These are phyloP conservation scores for Plasmodium berghei DNA, from an alignment of 169 alveolate genomes.

Conservation along the genomic window DNA sequence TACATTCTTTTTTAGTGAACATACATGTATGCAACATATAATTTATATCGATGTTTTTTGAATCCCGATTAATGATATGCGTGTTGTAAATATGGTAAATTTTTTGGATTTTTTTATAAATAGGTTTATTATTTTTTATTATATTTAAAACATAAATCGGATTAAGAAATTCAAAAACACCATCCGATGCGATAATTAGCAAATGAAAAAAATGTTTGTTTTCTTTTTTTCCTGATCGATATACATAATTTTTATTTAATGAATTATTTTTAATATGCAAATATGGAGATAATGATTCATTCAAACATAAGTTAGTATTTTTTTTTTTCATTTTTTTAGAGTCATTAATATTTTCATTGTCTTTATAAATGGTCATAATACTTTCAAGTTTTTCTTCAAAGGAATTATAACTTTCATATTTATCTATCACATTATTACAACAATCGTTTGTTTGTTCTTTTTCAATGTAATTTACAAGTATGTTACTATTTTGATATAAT, in stretches of 20 bases:
- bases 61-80: neutral
- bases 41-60: conserved; percentile 3
- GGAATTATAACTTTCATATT: neutral
- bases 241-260: conserved; percentile 51
- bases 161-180: conserved; percentile 54
- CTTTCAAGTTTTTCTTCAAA: neutral
- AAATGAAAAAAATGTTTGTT: conserved; percentile 58
- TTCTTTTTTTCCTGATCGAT: conserved; percentile 10
- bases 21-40: conserved; percentile 24
- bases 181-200: conserved; percentile 69
- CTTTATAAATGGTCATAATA: conserved; percentile 27
- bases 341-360: neutral
- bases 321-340: conserved; percentile 9
- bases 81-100: conserved; percentile 29
- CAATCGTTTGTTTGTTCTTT: neutral
- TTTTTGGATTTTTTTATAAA: conserved; percentile 52
- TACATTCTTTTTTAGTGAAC: conserved; percentile 52
- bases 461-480: neutral
- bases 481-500: neutral
- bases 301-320: neutral
- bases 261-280: conserved; percentile 22
- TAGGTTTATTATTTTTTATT: conserved; percentile 49
- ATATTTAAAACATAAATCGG: conserved; percentile 39
- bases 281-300: conserved; percentile 48
- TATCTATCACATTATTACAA: neutral